Evolutionary conservation across 306 rosid genomes (phyloP).

Genomic region (Castanea sativa): DNA sequence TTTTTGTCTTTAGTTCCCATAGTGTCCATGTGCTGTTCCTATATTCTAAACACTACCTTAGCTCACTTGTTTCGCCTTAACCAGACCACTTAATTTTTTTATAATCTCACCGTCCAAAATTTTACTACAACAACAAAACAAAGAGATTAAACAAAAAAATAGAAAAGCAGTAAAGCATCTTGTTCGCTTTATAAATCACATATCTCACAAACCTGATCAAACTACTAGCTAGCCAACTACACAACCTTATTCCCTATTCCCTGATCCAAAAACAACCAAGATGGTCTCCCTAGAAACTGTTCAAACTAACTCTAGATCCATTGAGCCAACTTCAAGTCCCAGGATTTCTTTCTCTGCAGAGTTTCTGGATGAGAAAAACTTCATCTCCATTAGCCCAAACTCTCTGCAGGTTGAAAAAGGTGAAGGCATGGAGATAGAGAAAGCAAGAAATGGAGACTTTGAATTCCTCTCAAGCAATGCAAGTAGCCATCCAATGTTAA

Average conservation of each 20-base stretch:
- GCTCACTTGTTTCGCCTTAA: conserved; percentile 67
- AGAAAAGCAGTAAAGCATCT: conserved; percentile 27
- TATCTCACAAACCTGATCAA: conserved; percentile 46
- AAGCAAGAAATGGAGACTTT: conserved; percentile 59
- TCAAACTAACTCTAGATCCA: conserved; percentile 41
- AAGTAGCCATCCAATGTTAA: conserved; percentile 51
- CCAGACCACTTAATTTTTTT: conserved; percentile 62
- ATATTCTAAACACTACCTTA: conserved; percentile 60
- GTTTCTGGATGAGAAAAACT: conserved; percentile 80
- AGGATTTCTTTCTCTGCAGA: conserved; percentile 94
- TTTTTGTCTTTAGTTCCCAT: conserved; percentile 66
- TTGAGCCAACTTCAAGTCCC: conserved; percentile 64
- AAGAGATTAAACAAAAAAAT: conserved; percentile 27
- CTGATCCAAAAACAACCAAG: conserved; percentile 12
- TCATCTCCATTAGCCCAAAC: conserved; percentile 81
- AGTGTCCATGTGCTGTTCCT: conserved; percentile 83
- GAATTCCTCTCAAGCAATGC: conserved; percentile 78
- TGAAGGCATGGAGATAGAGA: conserved; percentile 38
- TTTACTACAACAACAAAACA: conserved; percentile 30
- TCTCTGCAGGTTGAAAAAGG: conserved; percentile 33
- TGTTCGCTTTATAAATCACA: conserved; percentile 49
- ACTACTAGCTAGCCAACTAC: conserved; percentile 17
- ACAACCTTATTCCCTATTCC: conserved; percentile 18
- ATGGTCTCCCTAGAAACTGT: conserved; percentile 65
- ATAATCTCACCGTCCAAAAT: conserved; percentile 61